Evolutionary conservation across 352 stramenopile genomes (phyloP), one percentile per base, ranked within the genome.

Genomic region (Phytophthora tentaculata): DNA sequence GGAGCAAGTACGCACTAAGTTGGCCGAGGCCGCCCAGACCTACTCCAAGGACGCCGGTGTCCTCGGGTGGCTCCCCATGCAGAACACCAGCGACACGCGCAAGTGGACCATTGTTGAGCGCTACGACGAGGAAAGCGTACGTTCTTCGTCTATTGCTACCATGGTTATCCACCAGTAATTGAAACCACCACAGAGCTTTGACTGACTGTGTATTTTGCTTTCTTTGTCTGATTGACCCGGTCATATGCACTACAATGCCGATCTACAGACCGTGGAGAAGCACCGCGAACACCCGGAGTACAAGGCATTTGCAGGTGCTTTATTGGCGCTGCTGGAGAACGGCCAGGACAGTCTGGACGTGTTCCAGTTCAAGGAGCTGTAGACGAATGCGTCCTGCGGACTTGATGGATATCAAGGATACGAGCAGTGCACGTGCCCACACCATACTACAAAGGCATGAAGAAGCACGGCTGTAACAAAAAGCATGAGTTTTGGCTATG

Each of bases 301-400:
- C 53, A 69, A 69, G 62, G n/a, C 47, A 0, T 63, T 69, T 22
- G 53, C 62, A 0, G 62, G 14, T 1, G 45, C 45, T 4, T 50
- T 69, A 47, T 8, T 70, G 26, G 37, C 47, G 47, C 48, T 65
- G 35, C 22, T 70, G 39, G 62, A 70, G 48, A 64, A 64, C 39
- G 62, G 55, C 20, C 48, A 70, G 55, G 54, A 59, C 19, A 65
- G 63, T 22, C 28, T 71, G 17, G 49, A 61, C 28, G 56, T 56
- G 55, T 49, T 66, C 56, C 63, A 65, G 49, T 71, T 71, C 41
- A 66, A 65, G 5, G 63, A 61, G 56, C 54, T 63, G 20, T 61
- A 70, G 26, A 39, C 35, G 53, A 37, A 5, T 13, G 29, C 3
- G 13, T 13, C 29, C 6, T 37, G 29, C 29, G 29, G 29, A 37